Evolutionary conservation across 768 basidiomycete genomes (phyloP), one percentile per base, ranked within the genome.

Genomic region (Leccinum aurantiacum): DNA sequence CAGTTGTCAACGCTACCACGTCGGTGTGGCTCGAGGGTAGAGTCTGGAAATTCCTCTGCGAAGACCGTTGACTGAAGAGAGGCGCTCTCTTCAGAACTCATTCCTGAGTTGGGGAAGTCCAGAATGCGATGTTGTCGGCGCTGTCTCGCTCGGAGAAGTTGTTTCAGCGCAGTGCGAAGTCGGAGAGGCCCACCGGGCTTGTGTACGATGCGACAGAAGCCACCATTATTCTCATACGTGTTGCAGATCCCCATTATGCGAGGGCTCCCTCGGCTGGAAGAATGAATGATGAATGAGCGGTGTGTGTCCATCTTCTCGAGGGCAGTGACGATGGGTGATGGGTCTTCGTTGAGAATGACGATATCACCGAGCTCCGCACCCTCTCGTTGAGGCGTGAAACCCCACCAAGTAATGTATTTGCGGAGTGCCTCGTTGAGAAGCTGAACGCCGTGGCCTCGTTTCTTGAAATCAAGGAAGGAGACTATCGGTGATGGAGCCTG

Each of bases 111-210:
- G 14, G 64, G 57, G 44, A 67, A 67, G 33, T 56, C 65, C 13
- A 60, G 51, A 3, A 64, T 58, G 50, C 69, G 72, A 33, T 70
- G 65, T 50, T 66, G 73, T 58, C 60, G 72, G 38, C 74, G 69
- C 27, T 75, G 72, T 46, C 65, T 72, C 47, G 66, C 66, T 38
- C 74, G 72, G 33, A 74, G 66, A 6, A 74, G 63, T 38, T 74
- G 81, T 67, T 86, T 87, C 60, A 95, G 76, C 24, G 86, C 81
- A 6, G 80, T 71, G 27, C 86, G 81, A 58, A 96, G 80, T 22
- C 88, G 84, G 48, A 84, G 83, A 4, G 95, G 95, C 3, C 94
- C 93, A 24, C 87, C 87, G 10, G 95, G 95, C 71, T 97, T 98
- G 82, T 88, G 91, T 13, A 95, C 75, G 24, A 93, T 79, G n/a